Evolutionary conservation across 805 yeast genomes (phyloP).

Genomic region (Ogataea ramenticola): DNA sequence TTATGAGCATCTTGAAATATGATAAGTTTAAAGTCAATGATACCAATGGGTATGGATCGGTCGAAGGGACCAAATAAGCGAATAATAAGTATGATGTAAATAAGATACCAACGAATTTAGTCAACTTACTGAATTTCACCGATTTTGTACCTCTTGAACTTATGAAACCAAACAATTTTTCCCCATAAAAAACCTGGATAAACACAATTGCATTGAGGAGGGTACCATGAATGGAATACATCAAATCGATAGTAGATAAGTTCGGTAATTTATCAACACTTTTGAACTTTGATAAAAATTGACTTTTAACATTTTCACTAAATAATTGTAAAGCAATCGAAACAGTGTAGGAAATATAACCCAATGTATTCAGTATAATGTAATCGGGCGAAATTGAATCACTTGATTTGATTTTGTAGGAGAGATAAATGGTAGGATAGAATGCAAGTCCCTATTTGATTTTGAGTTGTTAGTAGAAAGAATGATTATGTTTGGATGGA

Average conservation of each 20-base stretch:
- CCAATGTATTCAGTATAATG: slow-evolving; percentile 36
- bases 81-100: slow-evolving; percentile 13
- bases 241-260: slow-evolving; percentile 36
- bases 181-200: slow-evolving; percentile 31
- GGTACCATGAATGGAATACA: slow-evolving; percentile 42
- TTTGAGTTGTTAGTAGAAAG: background rate
- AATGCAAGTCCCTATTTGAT: slow-evolving; percentile 35
- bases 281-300: slow-evolving; percentile 25
- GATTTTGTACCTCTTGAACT: slow-evolving; percentile 14
- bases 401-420: slow-evolving; percentile 31
- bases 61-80: slow-evolving; percentile 11
- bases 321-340: slow-evolving; percentile 38
- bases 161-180: slow-evolving; percentile 24
- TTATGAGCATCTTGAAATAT: slow-evolving; percentile 35
- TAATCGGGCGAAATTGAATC: slow-evolving; percentile 46
- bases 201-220: slow-evolving; percentile 30
- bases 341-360: slow-evolving; percentile 35
- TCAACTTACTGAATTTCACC: slow-evolving; percentile 11
- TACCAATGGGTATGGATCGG: background rate
- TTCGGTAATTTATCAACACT: slow-evolving; percentile 27
- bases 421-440: slow-evolving; percentile 40
- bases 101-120: slow-evolving; percentile 9
- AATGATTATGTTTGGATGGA: too few relatives aligned
- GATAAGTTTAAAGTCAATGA: slow-evolving; percentile 33
- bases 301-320: slow-evolving; percentile 23